These are phyloP conservation scores for Phytophthora syringae DNA, from an alignment of 352 stramenopile genomes.

Conservation along the genomic window DNA sequence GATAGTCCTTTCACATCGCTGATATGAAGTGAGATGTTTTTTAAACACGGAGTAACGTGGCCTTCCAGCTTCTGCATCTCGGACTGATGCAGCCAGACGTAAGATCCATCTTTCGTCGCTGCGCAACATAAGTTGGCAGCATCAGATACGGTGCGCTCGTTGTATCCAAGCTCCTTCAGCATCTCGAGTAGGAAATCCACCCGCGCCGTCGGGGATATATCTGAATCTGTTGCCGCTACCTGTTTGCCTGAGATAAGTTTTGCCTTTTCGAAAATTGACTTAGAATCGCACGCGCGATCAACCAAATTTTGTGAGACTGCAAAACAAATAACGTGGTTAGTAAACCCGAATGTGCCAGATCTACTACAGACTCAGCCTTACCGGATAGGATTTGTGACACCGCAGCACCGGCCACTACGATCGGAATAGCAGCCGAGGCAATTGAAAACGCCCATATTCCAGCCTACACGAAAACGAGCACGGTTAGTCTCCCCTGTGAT, in stretches of 20 bases:
- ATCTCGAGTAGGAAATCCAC: not conserved
- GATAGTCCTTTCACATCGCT: not conserved
- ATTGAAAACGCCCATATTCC: conserved; percentile 8
- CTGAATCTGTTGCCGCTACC: not conserved
- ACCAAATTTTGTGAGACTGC: not conserved
- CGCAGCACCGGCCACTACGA: conserved; percentile 1
- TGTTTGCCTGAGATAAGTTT: not conserved
- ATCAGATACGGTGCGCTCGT: not conserved
- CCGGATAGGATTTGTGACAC: not conserved
- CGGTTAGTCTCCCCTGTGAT: not conserved
- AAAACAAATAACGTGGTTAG: not conserved
- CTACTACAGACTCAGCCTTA: no score
- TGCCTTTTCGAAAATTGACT: not conserved
- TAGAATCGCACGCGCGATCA: not conserved
- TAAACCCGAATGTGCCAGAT: no score
- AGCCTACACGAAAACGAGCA: conserved; percentile 4
- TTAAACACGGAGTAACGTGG: not conserved
- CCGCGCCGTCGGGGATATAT: not conserved
- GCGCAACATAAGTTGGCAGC: not conserved
- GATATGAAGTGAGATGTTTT: not conserved
- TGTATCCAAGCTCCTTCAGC: not conserved
- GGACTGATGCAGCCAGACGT: not conserved
- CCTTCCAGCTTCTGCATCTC: not conserved
- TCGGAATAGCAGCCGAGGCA: conserved; percentile 1
- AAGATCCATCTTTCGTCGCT: not conserved